Evolutionary conservation across 2,329 filamentous ascomycete genomes (phyloP), one percentile per base, ranked within the genome.

Genomic region (Teratosphaeria destructans): DNA sequence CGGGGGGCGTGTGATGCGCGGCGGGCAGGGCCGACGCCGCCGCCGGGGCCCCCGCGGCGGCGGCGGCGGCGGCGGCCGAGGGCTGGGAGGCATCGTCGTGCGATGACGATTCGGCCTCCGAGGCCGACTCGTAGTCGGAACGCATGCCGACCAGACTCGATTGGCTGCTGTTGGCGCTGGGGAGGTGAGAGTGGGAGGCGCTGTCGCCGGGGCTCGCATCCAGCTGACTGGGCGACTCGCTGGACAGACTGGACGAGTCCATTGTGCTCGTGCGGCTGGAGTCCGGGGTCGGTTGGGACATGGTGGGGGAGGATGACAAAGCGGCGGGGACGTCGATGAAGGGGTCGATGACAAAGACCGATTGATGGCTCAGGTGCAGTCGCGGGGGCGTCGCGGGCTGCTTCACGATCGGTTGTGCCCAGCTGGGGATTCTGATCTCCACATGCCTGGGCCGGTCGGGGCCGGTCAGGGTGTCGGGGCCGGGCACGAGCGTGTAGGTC

Each of bases 341-440:
- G 7, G 69, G 63, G 53, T 67, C 60, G 23, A 65, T 60, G 53
- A 54, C 53, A 56, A 65, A 64, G 53, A 58, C 57, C 35, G 66
- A 64, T 19, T 49, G 43, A 59, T 63, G 60, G 53, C 47, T 62
- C 52, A 66, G 58, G 14, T 58, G 52, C 19, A 65, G 55, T 32
- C 63, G 66, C 54, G 72, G 67, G 39, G 73, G 70, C 55, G 70
- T 71, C 14, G 71, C 66, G 60, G 73, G 67, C 57, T 74, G 69
- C 67, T 68, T 70, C 59, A 74, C 68, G 62, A 74, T 67, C 65
- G 76, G 75, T 70, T 73, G 67, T 57, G 74, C 76, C 73, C 73
- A 78, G 59, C 73, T 66, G 52, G 77, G 75, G 63, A 79, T 78
- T 61, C 77, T 68, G 66, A 79, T 78, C 71, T 78, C 76, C 60